A percentile compares a stretch with the other conserved stretches of the same genome.
These are phyloP conservation scores for Cicer judaicum DNA, from an alignment of 306 rosid genomes.

Conservation along the genomic window DNA sequence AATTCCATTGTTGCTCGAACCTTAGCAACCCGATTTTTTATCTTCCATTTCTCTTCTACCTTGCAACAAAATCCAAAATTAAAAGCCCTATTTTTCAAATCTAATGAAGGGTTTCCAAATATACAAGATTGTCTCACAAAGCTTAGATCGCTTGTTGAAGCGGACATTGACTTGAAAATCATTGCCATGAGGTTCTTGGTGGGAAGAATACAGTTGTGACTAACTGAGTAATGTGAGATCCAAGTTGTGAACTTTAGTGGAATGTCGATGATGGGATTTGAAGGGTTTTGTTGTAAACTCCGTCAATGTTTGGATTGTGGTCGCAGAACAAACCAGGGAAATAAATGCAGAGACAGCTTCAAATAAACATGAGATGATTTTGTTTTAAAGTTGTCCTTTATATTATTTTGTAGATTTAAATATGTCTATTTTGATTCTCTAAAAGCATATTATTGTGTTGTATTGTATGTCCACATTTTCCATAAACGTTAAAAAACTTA, in stretches of 20 bases:
- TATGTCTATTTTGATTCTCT: too few species aligned
- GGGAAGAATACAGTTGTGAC: slow-evolving; percentile 1
- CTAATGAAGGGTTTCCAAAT: slow-evolving; percentile 36
- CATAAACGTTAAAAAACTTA: too few species aligned
- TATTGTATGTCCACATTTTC: too few species aligned
- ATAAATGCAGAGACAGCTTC: background rate
- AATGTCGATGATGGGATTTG: slow-evolving; percentile 20
- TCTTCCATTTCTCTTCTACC: slow-evolving; percentile 49
- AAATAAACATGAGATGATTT: too few species aligned
- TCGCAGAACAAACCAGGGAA: slow-evolving; percentile 41
- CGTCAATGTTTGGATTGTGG: slow-evolving; percentile 44
- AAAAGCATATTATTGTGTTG: too few species aligned
- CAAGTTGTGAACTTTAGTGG: background rate
- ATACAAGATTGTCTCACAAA: slow-evolving; percentile 29
- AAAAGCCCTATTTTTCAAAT: slow-evolving; percentile 37
- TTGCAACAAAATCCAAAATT: slow-evolving; percentile 37
- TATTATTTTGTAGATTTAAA: too few species aligned
- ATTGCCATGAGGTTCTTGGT: background rate
- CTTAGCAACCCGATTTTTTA: slow-evolving; percentile 41
- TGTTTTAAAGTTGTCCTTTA: too few species aligned
- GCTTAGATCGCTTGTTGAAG: slow-evolving; percentile 50
- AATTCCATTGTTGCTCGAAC: slow-evolving; percentile 56
- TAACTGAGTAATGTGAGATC: slow-evolving; percentile 31
- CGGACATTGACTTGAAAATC: slow-evolving; percentile 53
- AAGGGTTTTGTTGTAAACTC: slow-evolving; percentile 51